Evolutionary conservation across 2,329 filamentous ascomycete genomes (phyloP).

Genomic region (Hypocreales sp.): DNA sequence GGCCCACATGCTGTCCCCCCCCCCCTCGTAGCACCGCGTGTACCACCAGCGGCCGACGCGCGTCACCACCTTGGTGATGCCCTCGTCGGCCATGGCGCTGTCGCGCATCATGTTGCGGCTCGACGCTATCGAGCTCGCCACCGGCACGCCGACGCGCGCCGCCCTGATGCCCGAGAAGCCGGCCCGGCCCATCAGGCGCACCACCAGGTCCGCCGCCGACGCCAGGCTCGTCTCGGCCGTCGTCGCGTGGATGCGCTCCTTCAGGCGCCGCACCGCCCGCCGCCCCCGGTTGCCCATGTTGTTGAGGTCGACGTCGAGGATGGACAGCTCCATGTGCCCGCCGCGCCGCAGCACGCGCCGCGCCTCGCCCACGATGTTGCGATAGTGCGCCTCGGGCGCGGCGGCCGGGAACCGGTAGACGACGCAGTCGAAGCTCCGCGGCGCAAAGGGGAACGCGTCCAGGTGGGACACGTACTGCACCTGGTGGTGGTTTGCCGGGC

Average conservation of each 20-base stretch:
- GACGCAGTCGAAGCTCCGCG: conserved; percentile 60
- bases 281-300: conserved; percentile 65
- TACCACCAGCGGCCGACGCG: conserved; percentile 96
- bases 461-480: conserved; percentile 49
- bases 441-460: conserved; percentile 58
- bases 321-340: conserved; percentile 63
- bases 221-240: conserved; percentile 45
- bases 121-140: conserved; percentile 39
- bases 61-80: conserved; percentile 83
- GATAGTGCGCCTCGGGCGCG: conserved; percentile 51
- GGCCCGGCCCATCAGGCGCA: conserved; percentile 50
- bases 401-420: conserved; percentile 64
- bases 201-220: conserved; percentile 43
- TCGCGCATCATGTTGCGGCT: conserved; percentile 57
- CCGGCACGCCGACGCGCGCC: conserved; percentile 65
- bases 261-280: conserved; percentile 52
- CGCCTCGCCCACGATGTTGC: conserved; percentile 57
- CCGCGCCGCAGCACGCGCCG: conserved; percentile 65
- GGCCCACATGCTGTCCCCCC: conserved; percentile 54
- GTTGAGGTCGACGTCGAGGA: conserved; percentile 66
- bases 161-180: conserved; percentile 61
- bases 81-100: conserved; percentile 58
- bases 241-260: conserved; percentile 49
- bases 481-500: conserved; percentile 59
- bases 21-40: conserved; percentile 71